A percentile compares a stretch with the other conserved stretches of the same genome.
phyloP scores from a whole-genome alignment of 306 rosid species.

The Prunus kanzakura region DNA sequence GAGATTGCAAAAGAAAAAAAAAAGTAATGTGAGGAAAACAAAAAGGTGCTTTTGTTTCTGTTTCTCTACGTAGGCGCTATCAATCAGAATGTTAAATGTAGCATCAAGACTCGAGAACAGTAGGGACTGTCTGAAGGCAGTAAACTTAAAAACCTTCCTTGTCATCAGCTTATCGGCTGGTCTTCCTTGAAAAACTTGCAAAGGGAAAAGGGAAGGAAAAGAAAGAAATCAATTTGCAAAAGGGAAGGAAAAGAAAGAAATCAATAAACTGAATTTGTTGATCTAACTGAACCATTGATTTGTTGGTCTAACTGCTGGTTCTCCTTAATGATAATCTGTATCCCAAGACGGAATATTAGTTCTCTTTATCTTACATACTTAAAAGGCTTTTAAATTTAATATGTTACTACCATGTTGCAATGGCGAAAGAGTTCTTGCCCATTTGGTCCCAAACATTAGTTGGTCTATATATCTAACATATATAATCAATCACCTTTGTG shows the following conservation, averaged over 20 bases:
- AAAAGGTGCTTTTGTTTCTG: neutral
- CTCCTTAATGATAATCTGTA: neutral
- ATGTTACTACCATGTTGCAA: neutral
- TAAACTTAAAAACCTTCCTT: neutral
- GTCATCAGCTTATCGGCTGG: neutral
- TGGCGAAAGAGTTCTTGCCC: neutral
- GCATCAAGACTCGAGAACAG: neutral
- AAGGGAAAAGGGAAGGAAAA: neutral
- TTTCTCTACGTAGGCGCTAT: neutral
- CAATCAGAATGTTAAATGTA: neutral
- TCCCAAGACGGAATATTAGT: neutral
- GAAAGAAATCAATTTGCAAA: neutral
- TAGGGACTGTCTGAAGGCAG: neutral
- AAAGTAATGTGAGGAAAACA: neutral
- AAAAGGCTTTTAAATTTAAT: neutral
- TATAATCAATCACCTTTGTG: neutral
- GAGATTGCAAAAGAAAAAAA: neutral
- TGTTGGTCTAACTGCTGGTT: neutral
- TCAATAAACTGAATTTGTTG: neutral
- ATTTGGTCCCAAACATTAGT: neutral
- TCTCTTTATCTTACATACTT: neutral
- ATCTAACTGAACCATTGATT: neutral
- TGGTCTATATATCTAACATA: neutral
- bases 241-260: neutral
- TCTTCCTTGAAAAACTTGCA: neutral